Percentiles rank a stretch among this genome's conserved stretches.
These are phyloP conservation scores for Theileria sp. DNA, from an alignment of 169 alveolate species.

Conservation along the genomic window DNA sequence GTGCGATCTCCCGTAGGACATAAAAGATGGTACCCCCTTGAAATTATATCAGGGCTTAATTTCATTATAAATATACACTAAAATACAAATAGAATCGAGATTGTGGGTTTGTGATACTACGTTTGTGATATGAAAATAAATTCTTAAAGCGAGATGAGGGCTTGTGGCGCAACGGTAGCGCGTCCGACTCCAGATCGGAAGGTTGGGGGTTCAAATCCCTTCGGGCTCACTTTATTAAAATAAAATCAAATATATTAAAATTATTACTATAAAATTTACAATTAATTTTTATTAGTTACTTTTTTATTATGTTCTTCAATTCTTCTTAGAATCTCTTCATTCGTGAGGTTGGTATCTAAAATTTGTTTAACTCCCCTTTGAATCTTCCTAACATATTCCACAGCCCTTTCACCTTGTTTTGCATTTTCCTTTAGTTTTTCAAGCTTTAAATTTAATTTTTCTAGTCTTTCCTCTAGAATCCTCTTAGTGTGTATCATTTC, in stretches of 20 bases:
- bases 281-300: background rate
- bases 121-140: background rate
- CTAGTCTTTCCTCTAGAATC: slow-evolving; percentile 3
- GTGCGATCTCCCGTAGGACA: slow-evolving; percentile 66
- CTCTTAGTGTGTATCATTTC: slow-evolving; percentile 26
- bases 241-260: background rate
- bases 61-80: slow-evolving; percentile 31
- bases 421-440: slow-evolving; percentile 31
- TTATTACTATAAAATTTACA: background rate
- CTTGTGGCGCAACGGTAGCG: slow-evolving; percentile 93
- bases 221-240: slow-evolving; percentile 79
- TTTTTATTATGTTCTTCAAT: slow-evolving; percentile 18
- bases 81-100: background rate
- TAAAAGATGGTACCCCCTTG: slow-evolving; percentile 46
- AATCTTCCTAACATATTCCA: slow-evolving; percentile 19
- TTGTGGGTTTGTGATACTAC: background rate
- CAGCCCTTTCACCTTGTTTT: slow-evolving; percentile 30
- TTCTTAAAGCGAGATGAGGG: slow-evolving; percentile 48
- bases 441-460: slow-evolving; percentile 1
- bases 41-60: slow-evolving; percentile 44
- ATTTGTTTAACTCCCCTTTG: slow-evolving; percentile 15
- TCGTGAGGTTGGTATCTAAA: slow-evolving; percentile 34
- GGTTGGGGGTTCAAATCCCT: slow-evolving; percentile 94
- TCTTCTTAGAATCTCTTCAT: slow-evolving; percentile 49
- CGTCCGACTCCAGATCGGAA: slow-evolving; percentile 93